These are phyloP conservation scores for Mortierella sp. DNA, from an alignment of 371 early-diverging fungal species.

Conservation along the genomic window DNA sequence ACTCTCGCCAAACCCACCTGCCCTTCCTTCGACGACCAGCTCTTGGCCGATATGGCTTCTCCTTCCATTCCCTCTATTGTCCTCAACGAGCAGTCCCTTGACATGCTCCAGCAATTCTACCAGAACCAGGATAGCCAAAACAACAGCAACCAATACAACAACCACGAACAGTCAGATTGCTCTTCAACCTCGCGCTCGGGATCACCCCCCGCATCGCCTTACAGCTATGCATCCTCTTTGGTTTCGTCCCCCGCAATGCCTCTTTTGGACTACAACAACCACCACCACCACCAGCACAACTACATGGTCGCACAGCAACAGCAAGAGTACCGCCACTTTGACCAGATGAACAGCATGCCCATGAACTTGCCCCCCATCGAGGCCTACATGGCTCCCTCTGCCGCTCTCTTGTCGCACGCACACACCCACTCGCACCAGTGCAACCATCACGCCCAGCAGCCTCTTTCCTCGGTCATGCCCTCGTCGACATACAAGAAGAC, in stretches of 20 bases:
- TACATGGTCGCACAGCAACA: conserved; percentile 29
- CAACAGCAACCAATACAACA: not conserved
- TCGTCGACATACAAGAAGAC: conserved; percentile 15
- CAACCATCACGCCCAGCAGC: not conserved
- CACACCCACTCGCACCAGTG: conserved; percentile 5
- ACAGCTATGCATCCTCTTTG: conserved; percentile 44
- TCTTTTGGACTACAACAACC: conserved; percentile 21
- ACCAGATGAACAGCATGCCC: conserved; percentile 41
- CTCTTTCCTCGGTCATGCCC: conserved; percentile 2
- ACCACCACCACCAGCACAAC: not conserved
- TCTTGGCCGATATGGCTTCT: conserved; percentile 41
- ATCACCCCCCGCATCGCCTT: conserved; percentile 45
- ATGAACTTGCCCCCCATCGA: conserved; percentile 39
- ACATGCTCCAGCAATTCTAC: conserved; percentile 50
- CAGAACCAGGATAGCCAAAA: conserved; percentile 32
- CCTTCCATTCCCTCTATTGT: conserved; percentile 52
- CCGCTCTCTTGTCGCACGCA: conserved; percentile 9
- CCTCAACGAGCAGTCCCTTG: conserved; percentile 57
- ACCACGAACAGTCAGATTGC: conserved; percentile 32
- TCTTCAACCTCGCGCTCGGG: conserved; percentile 42
- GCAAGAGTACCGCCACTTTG: conserved; percentile 20
- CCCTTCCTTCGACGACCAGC: conserved; percentile 53
- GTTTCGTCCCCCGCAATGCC: conserved; percentile 43
- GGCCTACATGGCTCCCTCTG: conserved; percentile 37
- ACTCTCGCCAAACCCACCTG: conserved; percentile 58